Conservation (phyloP, 495 filamentous ascomycete genomes). For the Bacidia rubella region DNA sequence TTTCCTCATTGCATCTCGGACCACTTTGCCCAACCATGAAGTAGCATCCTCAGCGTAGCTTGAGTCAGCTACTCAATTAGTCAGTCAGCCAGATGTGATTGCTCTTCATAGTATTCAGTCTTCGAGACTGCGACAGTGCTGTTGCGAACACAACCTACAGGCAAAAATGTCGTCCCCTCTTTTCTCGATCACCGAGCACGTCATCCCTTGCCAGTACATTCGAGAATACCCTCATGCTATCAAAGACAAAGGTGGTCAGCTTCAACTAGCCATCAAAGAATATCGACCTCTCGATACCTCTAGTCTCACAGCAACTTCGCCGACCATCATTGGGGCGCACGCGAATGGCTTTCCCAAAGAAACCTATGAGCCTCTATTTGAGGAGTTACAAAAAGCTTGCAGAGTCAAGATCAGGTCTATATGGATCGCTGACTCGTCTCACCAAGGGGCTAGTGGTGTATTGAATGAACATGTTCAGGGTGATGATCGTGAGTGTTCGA, state of each 20-base stretch:
- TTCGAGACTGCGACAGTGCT: too few species aligned
- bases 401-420: constrained; percentile 48
- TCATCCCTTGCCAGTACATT: constrained; percentile 38
- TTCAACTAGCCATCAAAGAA: constrained; percentile 49
- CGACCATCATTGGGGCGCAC: constrained; percentile 54
- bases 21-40: too few species aligned
- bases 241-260: constrained; percentile 28
- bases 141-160: neutral
- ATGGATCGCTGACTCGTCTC: constrained; percentile 60
- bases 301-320: constrained; percentile 36
- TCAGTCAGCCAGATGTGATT: too few species aligned
- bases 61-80: too few species aligned
- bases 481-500: constrained; percentile 41
- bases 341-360: constrained; percentile 51
- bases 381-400: constrained; percentile 39
- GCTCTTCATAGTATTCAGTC: too few species aligned
- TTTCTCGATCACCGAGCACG: constrained; percentile 31
- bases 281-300: constrained; percentile 45
- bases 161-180: neutral
- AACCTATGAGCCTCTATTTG: constrained; percentile 65
- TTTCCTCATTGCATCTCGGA: too few species aligned
- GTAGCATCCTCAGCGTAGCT: too few species aligned
- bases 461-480: constrained; percentile 52
- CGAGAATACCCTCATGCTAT: constrained; percentile 38
- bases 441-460: constrained; percentile 53